A percentile compares a stretch with the other conserved stretches of the same genome.
Evolutionary conservation across 139 green algal species (phyloP).

Genomic region (Ulvella scutata): DNA sequence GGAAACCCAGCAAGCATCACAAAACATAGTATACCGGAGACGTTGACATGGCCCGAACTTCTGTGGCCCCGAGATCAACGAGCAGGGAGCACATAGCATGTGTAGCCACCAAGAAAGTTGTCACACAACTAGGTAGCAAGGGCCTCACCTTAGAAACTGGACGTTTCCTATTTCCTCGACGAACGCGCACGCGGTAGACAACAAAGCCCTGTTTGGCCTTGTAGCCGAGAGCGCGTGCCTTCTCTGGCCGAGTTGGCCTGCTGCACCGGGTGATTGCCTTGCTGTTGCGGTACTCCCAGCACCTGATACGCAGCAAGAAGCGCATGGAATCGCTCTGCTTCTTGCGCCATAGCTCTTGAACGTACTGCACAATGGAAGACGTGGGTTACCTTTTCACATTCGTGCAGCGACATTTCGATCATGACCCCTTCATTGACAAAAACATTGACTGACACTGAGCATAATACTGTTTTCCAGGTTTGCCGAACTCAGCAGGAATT

Average conservation of each 20-base stretch:
- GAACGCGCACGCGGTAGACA: slow-evolving; percentile 90
- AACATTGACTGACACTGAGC: not conserved
- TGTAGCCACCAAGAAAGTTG: no score
- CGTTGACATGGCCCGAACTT: not conserved
- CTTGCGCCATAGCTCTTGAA: slow-evolving; percentile 95
- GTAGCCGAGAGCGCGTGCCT: slow-evolving; percentile 92
- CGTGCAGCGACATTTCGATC: not conserved
- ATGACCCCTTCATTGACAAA: not conserved
- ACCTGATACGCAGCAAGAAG: slow-evolving; percentile 95
- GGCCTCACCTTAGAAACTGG: slow-evolving; percentile 79
- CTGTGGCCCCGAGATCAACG: not conserved
- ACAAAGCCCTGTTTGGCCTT: slow-evolving; percentile 96
- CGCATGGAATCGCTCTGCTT: slow-evolving; percentile 99
- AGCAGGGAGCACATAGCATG: no score
- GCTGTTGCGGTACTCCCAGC: slow-evolving; percentile 98
- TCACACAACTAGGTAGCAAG: not conserved
- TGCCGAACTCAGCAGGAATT: not conserved
- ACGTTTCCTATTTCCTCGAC: slow-evolving; percentile 90
- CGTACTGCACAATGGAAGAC: slow-evolving; percentile 58
- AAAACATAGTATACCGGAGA: not conserved
- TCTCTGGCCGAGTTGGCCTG: slow-evolving; percentile 83
- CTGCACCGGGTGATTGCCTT: slow-evolving; percentile 74
- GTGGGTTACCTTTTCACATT: not conserved
- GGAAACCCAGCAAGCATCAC: no score
- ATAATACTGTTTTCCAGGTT: not conserved